Evolutionary conservation across 1,284 basidiomycete genomes (phyloP), one percentile per base, ranked within the genome.

Genomic region (Leccinum pseudoinsigne): DNA sequence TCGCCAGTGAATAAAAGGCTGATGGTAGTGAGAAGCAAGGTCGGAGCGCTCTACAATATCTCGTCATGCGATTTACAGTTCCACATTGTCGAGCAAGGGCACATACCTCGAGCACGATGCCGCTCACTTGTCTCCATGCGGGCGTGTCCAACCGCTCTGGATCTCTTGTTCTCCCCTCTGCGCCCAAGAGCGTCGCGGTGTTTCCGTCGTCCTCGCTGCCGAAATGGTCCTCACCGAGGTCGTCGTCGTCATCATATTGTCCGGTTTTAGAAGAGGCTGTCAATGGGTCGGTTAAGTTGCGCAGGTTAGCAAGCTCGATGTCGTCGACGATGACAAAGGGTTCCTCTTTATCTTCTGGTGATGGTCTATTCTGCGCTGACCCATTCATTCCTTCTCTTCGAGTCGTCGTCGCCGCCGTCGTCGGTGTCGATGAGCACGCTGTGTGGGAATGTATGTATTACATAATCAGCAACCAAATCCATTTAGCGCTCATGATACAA

Each of bases 1-100:
- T 95, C 90, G 50, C 95, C 95, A 1, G 94, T 94, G 72, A 97
- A 92, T 55, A 96, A 81, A 58, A 95, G 79, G 40, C 90, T 87
- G 26, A 90, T 70, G 0, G 88, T 88, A 1, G 88, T 90, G 57
- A 93, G 78, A 12, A 92, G 77, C 55, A 93, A 80, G 26, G 90
- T 89, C 12, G 91, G 90, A 8, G 86, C 84, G 61, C 87, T 87
- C 91, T 93, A 68, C 55, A n/a, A 28, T 55, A 34, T 45, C 57
- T 54, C 57, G 59, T 66, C 64, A 69, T 53, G 8, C 53, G n/a
- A 34, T 45, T 40, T 21, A 2, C 42, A 54, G 38, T 42, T 21
- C 12, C 5, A 23, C 26, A 53, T n/a, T 18, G 58, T 40, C 54
- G 62, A n/a, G 21, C 50, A 61, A 36, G 57, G 21, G 51, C 51